Base-by-base conservation (phyloP, 2,329 filamentous ascomycete genomes). In the Xylariaceae sp. region DNA sequence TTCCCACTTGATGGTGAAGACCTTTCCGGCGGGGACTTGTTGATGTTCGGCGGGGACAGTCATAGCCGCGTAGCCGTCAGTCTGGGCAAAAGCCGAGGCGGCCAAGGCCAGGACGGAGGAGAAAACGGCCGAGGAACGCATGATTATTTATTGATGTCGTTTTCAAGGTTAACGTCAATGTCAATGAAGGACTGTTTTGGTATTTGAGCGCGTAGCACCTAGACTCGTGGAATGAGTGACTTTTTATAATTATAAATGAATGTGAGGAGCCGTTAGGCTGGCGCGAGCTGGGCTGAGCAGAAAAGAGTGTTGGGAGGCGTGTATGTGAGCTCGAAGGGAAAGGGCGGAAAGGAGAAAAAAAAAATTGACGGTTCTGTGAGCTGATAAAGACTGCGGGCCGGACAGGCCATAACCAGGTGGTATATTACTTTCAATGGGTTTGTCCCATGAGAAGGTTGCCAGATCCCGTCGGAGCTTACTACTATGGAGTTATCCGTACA, bases 31-130 rank as follows among this genome's bases (percentile, higher is more conserved):
- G 29, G 70, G 51, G 61, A 87, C 61, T 44, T 70, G 57, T 70
- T 81, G 71, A 65, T 73, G 73, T 49, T 74, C 41, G 29, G 65
- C 61, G 57, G 85, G 85, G 57, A 72, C 72, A 65, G 68, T 75
- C 69, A 88, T 75, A 67, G 77, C 71, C 69, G 85, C 77, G 73
- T 86, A 88, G 67, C 78, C 79, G n/a, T 73, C 54, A 47, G 79
- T 81, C 73, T 84, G 81, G 55, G 83, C 83, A 57, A 83, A 61
- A 61, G 71, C 79, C 59, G 79, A 70, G 73, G 75, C 75, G 66
- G 77, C 77, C 61, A 81, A 75, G 68, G 81, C 82, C 74, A 85
- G 65, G 63, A 81, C 62, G 68, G 82, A 73, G 57, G 79, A 73
- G 66, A 75, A 70, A 65, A 79, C 71, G 61, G 77, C 60, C 61